Conservation (phyloP, 495 filamentous ascomycete genomes). For the Podospora didyma region DNA sequence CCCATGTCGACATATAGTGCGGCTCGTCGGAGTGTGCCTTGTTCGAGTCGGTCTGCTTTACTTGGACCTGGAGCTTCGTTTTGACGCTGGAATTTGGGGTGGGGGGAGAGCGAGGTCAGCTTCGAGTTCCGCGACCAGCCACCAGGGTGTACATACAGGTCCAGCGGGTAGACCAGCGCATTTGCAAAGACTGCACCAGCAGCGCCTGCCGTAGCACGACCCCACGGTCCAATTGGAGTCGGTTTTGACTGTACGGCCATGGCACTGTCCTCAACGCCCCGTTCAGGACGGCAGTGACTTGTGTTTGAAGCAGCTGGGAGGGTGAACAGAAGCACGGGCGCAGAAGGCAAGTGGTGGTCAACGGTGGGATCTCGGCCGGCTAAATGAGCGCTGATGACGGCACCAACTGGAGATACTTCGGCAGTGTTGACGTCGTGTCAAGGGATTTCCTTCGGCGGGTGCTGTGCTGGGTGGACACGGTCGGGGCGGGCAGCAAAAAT, state of each 20-base stretch:
- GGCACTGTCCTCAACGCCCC: slow-evolving; percentile 6
- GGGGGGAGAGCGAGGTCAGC: background rate
- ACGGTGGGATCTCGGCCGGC: background rate
- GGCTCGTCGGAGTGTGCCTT: slow-evolving; percentile 40
- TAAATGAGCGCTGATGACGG: background rate
- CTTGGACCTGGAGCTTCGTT: slow-evolving; percentile 94
- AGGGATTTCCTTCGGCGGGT: no score
- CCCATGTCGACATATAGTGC: slow-evolving; percentile 81
- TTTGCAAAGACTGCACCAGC: slow-evolving; percentile 94
- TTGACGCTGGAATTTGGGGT: slow-evolving; percentile 63
- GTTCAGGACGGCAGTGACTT: background rate
- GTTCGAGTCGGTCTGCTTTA: slow-evolving; percentile 54
- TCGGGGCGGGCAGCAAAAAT: no score
- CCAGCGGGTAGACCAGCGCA: slow-evolving; percentile 91
- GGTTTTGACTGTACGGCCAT: slow-evolving; percentile 86
- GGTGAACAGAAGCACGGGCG: background rate
- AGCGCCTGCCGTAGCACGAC: slow-evolving; percentile 84
- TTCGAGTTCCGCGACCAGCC: background rate
- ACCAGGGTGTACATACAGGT: slow-evolving; percentile 66
- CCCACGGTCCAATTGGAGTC: slow-evolving; percentile 81
- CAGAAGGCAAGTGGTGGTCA: background rate
- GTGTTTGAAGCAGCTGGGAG: background rate
- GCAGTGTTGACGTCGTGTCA: no score
- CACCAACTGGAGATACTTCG: background rate
- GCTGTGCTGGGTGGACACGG: no score